These are phyloP conservation scores for Protomyces arabidopsidicola DNA, from an alignment of 1,139 yeast species.

Conservation along the genomic window DNA sequence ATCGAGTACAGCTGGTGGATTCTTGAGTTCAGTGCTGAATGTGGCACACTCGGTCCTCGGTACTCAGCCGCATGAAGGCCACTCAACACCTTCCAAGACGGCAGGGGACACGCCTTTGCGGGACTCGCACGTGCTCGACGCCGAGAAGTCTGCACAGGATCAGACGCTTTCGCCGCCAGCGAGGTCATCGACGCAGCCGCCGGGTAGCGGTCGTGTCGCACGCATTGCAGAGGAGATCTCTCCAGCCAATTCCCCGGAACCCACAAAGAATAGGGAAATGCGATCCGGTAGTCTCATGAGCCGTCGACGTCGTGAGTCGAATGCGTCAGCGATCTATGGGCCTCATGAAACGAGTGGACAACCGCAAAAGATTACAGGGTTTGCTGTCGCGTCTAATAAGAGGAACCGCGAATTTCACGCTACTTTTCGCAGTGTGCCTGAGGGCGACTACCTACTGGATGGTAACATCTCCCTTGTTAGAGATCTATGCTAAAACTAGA, in stretches of 20 bases:
- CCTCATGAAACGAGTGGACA: conserved; percentile 7
- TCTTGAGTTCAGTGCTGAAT: background rate
- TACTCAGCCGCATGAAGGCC: background rate
- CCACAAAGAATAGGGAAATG: background rate
- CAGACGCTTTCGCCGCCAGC: background rate
- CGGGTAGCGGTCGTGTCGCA: background rate
- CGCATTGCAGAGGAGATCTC: background rate
- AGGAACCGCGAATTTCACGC: conserved; percentile 77
- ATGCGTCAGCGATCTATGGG: conserved; percentile 5
- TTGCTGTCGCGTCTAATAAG: conserved; percentile 55
- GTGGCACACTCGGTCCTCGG: background rate
- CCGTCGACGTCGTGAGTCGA: conserved; percentile 20
- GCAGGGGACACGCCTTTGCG: background rate
- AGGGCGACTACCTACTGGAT: conserved; percentile 67
- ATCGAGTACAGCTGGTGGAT: background rate
- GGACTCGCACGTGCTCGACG: background rate
- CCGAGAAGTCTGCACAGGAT: background rate
- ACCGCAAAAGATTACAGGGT: conserved; percentile 39
- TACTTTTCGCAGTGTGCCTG: conserved; percentile 63
- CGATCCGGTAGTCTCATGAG: conserved; percentile 18
- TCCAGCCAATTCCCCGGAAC: background rate
- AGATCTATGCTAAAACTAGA: conserved; percentile 43
- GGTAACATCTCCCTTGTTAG: background rate
- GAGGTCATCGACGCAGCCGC: background rate
- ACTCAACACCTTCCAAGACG: background rate